A percentile compares a stretch with the other conserved stretches of the same genome.
Conservation (phyloP, 1,284 basidiomycete species). For the Microbotryum lychnidis-dioicae region DNA sequence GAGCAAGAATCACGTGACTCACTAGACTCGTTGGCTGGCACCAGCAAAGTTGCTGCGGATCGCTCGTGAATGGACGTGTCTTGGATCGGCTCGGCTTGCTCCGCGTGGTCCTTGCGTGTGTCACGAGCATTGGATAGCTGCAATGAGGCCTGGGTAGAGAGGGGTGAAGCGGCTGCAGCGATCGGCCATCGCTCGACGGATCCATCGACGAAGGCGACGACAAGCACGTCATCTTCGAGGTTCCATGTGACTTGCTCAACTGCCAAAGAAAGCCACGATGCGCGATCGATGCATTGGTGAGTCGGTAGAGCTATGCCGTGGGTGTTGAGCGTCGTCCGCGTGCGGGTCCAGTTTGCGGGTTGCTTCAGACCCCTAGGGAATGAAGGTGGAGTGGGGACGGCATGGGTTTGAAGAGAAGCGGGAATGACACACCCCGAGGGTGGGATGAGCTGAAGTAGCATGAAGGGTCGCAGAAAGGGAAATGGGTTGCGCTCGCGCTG, state of each 20-base stretch:
- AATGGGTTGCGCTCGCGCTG: too few species aligned
- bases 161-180: background rate
- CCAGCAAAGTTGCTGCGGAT: background rate
- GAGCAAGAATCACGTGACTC: background rate
- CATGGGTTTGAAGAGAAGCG: too few species aligned
- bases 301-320: constrained; percentile 1
- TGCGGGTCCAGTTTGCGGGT: background rate
- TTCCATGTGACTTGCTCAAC: constrained; percentile 17
- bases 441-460: too few species aligned
- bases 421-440: too few species aligned
- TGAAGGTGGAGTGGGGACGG: too few species aligned
- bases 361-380: too few species aligned
- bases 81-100: background rate
- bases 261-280: constrained; percentile 13
- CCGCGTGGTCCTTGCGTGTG: background rate
- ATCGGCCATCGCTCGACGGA: constrained; percentile 20
- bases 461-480: too few species aligned
- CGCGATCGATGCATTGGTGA: constrained; percentile 4
- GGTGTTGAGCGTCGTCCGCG: background rate
- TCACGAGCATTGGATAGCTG: too few species aligned
- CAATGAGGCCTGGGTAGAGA: too few species aligned
- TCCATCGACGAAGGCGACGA: constrained; percentile 18
- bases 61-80: background rate
- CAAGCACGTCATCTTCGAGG: constrained; percentile 13
- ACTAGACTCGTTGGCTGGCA: background rate